Evolutionary conservation across 106 monocot genomes (phyloP), one percentile per base, ranked within the genome.

Genomic region (Acorus gramineus): DNA sequence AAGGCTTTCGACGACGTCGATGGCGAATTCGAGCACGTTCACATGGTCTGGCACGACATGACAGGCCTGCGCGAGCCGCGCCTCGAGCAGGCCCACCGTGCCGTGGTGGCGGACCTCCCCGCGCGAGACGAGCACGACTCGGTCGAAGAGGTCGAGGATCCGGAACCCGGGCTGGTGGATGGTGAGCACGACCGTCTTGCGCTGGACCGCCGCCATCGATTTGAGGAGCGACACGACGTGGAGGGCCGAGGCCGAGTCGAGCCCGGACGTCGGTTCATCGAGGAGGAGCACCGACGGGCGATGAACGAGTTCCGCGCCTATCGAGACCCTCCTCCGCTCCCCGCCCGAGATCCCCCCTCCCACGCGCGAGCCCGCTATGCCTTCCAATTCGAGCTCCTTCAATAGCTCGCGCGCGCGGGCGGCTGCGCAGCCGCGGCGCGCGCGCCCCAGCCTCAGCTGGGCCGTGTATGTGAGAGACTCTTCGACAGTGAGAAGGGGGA

Each of bases 191-290:
- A 95, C 55, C 2, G 95, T 95, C 72, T 87, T 90, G 46, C 80
- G 78, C 4, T 78, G 63, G 9, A 28, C n/a, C 3, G 4, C 7
- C 4, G 85, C 85, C 90, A 96, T 90, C 43, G 75, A 63, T 46
- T 85, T 87, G 49, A 96, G 80, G 49, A 82, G 72, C 8, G 67
- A 11, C 45, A 87, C 12, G 42, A 91, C 71, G 71, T 85, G 75
- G 44, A 87, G 69, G 5, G 95, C 95, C 2, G 86, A 77, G 4
- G 74, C 80, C 2, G 90, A 90, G 77, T 95, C 95, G 14, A 95
- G 76, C 13, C 95, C 95, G 3, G 95, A 87, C 2, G 95, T 95
- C 11, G 95, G 95, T 70, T 95, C 95, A 76, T 95, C 95, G 28
- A 95, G 82, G 8, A 95, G 69, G 55, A 95, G 76, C 45, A 90